Percentiles rank a stretch among this genome's conserved stretches.
phyloP scores from a whole-genome alignment of 345 rosid species.

The Salix purpurea region DNA sequence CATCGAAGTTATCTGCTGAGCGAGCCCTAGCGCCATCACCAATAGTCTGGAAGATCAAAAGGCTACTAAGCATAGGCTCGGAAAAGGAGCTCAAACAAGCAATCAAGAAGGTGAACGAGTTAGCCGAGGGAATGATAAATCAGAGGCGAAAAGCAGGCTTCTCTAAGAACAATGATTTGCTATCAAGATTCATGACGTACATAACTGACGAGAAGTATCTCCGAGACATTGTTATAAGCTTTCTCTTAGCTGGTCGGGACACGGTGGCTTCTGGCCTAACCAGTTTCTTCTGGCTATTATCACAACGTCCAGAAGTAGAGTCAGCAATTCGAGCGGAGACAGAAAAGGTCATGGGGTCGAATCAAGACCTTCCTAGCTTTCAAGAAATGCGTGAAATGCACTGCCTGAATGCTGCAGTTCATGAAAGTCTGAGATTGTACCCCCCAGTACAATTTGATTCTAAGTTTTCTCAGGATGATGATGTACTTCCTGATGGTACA shows the following conservation, averaged over 20 bases:
- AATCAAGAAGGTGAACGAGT: constrained; percentile 34
- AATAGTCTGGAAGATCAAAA: constrained; percentile 50
- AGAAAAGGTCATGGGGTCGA: constrained; percentile 3
- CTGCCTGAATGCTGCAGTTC: constrained; percentile 49
- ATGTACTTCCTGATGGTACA: constrained; percentile 55
- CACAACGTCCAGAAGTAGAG: constrained; percentile 36
- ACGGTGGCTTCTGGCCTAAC: constrained; percentile 32
- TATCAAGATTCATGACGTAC: constrained; percentile 55
- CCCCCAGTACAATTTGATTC: constrained; percentile 70
- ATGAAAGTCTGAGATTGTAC: constrained; percentile 51
- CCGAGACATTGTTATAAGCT: constrained; percentile 40
- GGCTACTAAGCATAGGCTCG: constrained; percentile 44
- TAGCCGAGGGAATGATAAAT: constrained; percentile 41
- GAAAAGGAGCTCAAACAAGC: constrained; percentile 53
- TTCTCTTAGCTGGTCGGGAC: constrained; percentile 22
- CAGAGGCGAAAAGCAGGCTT: constrained; percentile 35
- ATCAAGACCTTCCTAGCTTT: constrained; percentile 23
- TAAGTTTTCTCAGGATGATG: constrained; percentile 45
- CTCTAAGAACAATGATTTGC: constrained; percentile 38
- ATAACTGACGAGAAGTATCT: constrained; percentile 36
- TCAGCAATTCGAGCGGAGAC: constrained; percentile 31
- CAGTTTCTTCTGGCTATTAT: constrained; percentile 48
- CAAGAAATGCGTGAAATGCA: constrained; percentile 40
- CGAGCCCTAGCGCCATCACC: constrained; percentile 47
- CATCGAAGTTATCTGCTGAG: constrained; percentile 44